phyloP scores from a whole-genome alignment of 2,329 filamentous ascomycete genomes.

The Delphinella strobiligena region DNA sequence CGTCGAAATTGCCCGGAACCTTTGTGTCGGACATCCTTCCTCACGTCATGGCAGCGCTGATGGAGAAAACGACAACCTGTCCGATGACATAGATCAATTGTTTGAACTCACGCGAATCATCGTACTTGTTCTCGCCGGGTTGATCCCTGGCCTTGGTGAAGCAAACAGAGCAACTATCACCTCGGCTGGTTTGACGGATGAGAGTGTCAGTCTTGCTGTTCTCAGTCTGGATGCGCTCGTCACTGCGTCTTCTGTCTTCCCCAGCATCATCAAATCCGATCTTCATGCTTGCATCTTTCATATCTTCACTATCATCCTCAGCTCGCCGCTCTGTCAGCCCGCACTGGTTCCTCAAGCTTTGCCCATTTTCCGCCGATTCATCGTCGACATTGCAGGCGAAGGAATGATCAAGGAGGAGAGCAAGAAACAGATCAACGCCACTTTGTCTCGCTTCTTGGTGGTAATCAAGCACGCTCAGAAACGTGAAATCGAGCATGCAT shows the following conservation, averaged over 20 bases:
- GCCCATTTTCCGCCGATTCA: constrained; percentile 83
- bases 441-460: constrained; percentile 67
- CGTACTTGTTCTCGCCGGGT: constrained; percentile 76
- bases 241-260: constrained; percentile 90
- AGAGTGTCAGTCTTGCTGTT: constrained; percentile 68
- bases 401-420: constrained; percentile 20
- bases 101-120: constrained; percentile 96
- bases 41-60: constrained; percentile 53
- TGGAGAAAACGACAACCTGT: constrained; percentile 57
- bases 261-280: constrained; percentile 90
- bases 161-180: constrained; percentile 20
- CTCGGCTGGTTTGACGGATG: constrained; percentile 57
- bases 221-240: constrained; percentile 78
- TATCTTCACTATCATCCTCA: constrained; percentile 87
- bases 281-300: constrained; percentile 93
- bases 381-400: constrained; percentile 24
- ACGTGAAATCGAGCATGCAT: constrained; percentile 61
- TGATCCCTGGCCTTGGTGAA: constrained; percentile 65
- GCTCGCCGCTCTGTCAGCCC: constrained; percentile 75
- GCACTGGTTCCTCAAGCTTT: constrained; percentile 81
- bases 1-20: constrained; percentile 80
- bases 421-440: constrained; percentile 73
- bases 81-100: constrained; percentile 93
- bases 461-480: constrained; percentile 68
- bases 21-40: constrained; percentile 85